Base-by-base conservation (phyloP, 306 rosid species). In the Vigna mungo region DNA sequence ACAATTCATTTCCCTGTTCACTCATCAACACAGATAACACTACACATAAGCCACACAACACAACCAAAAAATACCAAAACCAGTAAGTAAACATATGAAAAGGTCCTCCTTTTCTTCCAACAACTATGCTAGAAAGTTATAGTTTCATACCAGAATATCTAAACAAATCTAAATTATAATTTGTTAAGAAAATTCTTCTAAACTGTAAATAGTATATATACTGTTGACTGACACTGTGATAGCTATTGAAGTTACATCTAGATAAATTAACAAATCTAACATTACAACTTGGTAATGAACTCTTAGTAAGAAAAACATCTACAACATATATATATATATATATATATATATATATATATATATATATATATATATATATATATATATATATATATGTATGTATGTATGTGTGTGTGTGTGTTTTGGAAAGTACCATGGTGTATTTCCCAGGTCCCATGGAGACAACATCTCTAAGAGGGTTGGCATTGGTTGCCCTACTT, bases 381-480 rank as follows among this genome's bases (percentile, higher is more conserved):
- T 34, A 34, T 34, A 34, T 34, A 5, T 4, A 34, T 34, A 5
- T 5, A 0, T 34, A 4, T 34, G n/a, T n/a, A n/a, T n/a, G n/a
- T n/a, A n/a, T n/a, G n/a, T n/a, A n/a, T n/a, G n/a, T n/a, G n/a
- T n/a, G n/a, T n/a, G n/a, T n/a, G n/a, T n/a, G 6, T 32, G 36
- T 2, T 2, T 56, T 25, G 39, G 27, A n/a, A 39, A 89, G 55
- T 84, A 92, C 98, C 97, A 94, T 94, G 74, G 95, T 88, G 86
- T 83, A 88, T 88, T 83, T 94, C 1, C 84, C 85, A 73, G 89
- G 48, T 76, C 95, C 98, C 90, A 89, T 74, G 37, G 95, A 74
- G 46, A 88, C 93, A 73, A 84, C 88, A 89, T 94, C 95, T 77
- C 88, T 83, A 15, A 94, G 89, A 81, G 96, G 11, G 82, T 87